phyloP scores from a whole-genome alignment of 1,284 basidiomycete species.

The Fomes fomentarius region DNA sequence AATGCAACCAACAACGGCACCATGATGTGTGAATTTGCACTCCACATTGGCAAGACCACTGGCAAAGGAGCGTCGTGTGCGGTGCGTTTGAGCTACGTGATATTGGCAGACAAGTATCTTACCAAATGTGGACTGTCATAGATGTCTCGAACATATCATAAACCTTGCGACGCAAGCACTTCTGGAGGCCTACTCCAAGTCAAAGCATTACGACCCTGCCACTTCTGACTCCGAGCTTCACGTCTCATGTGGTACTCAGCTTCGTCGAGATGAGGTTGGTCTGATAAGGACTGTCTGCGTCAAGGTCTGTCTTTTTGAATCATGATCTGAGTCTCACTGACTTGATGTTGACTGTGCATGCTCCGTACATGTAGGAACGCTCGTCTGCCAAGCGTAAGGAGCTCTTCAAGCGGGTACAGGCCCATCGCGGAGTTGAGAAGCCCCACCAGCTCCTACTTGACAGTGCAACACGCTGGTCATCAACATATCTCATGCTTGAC shows the following conservation, averaged over 20 bases:
- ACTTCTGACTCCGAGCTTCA: constrained; percentile 24
- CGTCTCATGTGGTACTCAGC: background rate
- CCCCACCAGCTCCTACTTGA: constrained; percentile 36
- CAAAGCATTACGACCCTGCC: constrained; percentile 33
- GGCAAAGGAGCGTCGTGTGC: no score
- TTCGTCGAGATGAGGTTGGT: constrained; percentile 33
- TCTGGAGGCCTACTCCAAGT: constrained; percentile 33
- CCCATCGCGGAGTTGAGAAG: background rate
- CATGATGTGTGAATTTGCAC: constrained; percentile 33
- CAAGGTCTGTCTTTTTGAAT: constrained; percentile 33
- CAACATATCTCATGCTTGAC: constrained; percentile 41
- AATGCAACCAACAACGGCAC: constrained; percentile 40
- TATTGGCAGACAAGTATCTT: no score
- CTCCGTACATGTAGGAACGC: constrained; percentile 26
- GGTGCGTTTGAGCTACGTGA: no score
- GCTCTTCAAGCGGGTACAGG: constrained; percentile 32
- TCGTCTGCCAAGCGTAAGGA: constrained; percentile 39
- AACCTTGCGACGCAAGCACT: constrained; percentile 42
- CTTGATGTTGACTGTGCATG: no score
- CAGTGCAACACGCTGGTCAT: constrained; percentile 47
- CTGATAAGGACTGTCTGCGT: constrained; percentile 35
- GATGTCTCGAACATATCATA: constrained; percentile 42
- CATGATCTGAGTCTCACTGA: no score
- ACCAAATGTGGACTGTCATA: constrained; percentile 7
- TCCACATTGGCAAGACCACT: constrained; percentile 7